Conservation (phyloP, 352 stramenopile genomes). For the Phytophthora agathidicida region DNA sequence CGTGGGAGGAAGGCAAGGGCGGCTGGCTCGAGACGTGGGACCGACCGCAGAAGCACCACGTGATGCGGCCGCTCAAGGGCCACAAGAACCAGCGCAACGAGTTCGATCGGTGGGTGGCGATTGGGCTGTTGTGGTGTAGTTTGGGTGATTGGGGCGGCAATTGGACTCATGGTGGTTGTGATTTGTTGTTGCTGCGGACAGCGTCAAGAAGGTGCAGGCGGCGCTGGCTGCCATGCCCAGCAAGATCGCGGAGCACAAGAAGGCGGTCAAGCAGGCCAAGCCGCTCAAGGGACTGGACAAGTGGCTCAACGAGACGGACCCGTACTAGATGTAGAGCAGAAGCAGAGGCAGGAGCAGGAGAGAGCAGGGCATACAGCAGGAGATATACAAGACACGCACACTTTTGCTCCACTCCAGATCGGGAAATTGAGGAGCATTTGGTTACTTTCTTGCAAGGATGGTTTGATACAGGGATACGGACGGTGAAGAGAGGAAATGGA, state of each 20-base stretch:
- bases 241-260: constrained; percentile 91
- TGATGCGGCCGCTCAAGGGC: constrained; percentile 85
- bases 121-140: background rate
- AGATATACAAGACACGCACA: constrained; percentile 10
- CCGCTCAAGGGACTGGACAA: constrained; percentile 88
- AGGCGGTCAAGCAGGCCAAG: constrained; percentile 80
- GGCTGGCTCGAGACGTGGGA: constrained; percentile 85
- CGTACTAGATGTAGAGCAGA: constrained; percentile 63
- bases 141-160: background rate
- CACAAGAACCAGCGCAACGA: constrained; percentile 84
- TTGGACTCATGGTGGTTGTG: background rate
- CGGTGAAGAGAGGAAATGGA: too few species aligned
- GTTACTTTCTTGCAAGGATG: background rate
- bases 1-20: constrained; percentile 81
- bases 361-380: background rate
- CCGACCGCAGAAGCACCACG: constrained; percentile 81
- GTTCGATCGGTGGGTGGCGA: constrained; percentile 73
- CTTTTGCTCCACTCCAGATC: constrained; percentile 17
- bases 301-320: constrained; percentile 86
- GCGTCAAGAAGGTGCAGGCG: constrained; percentile 88
- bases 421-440: background rate
- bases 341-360: constrained; percentile 18
- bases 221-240: constrained; percentile 79
- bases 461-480: background rate
- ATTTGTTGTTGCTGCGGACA: constrained; percentile 16